Percentiles rank a stretch among this genome's conserved stretches.
Evolutionary conservation across 176 grass and related monocot species (phyloP).

Genomic region (Dactylis glomerata): DNA sequence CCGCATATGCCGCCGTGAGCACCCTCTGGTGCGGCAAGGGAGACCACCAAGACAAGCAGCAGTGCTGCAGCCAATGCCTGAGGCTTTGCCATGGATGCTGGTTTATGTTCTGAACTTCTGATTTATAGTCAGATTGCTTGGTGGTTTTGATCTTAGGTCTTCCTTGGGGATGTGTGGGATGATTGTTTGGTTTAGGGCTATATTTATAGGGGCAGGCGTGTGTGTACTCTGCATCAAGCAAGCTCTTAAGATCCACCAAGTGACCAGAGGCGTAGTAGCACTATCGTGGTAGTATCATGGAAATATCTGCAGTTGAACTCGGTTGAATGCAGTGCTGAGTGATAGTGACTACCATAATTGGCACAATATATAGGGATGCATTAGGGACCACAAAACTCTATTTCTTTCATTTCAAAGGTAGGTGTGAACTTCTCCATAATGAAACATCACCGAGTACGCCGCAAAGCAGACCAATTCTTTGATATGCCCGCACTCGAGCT

Average conservation of each 20-base stretch:
- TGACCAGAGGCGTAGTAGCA: not conserved
- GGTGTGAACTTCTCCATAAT: not conserved
- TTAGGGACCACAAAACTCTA: no score
- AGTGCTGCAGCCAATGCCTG: not conserved
- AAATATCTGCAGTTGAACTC: not conserved
- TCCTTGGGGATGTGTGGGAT: not conserved
- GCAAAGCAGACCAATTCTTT: not conserved
- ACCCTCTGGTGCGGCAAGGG: not conserved
- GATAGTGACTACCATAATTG: not conserved
- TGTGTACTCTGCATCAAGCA: not conserved
- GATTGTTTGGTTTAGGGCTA: not conserved
- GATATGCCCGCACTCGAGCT: not conserved
- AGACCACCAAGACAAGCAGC: not conserved
- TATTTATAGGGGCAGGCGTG: slow-evolving; percentile 5
- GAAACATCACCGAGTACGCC: not conserved
- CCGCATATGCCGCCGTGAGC: slow-evolving; percentile 41
- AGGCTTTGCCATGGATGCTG: slow-evolving; percentile 7
- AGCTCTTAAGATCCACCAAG: no score
- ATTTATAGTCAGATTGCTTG: not conserved
- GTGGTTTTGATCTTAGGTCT: not conserved
- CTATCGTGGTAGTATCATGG: not conserved
- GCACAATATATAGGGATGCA: no score
- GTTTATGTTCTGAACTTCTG: no score
- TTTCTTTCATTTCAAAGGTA: no score
- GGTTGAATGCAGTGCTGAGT: not conserved